Percentiles rank a stretch among this genome's conserved stretches.
Conservation (phyloP, 192 early-diverging fungal species). For the Rhizoclosmatium sp. region DNA sequence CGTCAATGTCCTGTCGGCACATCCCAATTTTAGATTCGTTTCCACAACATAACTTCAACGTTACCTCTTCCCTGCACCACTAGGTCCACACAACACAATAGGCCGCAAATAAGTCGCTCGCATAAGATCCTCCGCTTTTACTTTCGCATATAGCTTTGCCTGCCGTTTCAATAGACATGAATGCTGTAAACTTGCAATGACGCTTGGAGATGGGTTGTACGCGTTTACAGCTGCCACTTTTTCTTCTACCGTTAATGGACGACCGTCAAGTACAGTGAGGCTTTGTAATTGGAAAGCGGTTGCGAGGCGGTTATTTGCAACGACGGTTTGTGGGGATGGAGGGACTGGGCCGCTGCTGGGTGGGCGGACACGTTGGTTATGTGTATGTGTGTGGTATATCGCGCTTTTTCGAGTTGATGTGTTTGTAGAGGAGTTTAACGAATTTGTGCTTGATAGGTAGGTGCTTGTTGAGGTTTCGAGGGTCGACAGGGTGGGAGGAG, state of each 20-base stretch:
- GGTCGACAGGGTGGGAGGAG: neutral
- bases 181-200: constrained; percentile 59
- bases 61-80: constrained; percentile 63
- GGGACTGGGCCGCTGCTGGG: neutral
- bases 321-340: constrained; percentile 2
- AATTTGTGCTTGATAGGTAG: neutral
- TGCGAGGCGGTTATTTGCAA: constrained; percentile 41
- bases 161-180: constrained; percentile 45
- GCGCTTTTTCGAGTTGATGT: neutral
- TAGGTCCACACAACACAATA: constrained; percentile 63
- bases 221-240: constrained; percentile 61
- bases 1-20: constrained; percentile 48
- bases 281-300: constrained; percentile 51
- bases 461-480: neutral
- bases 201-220: constrained; percentile 54
- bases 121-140: constrained; percentile 53
- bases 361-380: neutral
- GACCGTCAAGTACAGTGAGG: constrained; percentile 51
- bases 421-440: neutral
- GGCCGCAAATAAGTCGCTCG: constrained; percentile 50
- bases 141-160: constrained; percentile 46
- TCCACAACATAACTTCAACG: neutral
- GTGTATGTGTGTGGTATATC: neutral
- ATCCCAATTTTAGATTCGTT: neutral
- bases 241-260: constrained; percentile 57